Conservation (phyloP, 176 grass and related monocot genomes). For the Oryza nivara region DNA sequence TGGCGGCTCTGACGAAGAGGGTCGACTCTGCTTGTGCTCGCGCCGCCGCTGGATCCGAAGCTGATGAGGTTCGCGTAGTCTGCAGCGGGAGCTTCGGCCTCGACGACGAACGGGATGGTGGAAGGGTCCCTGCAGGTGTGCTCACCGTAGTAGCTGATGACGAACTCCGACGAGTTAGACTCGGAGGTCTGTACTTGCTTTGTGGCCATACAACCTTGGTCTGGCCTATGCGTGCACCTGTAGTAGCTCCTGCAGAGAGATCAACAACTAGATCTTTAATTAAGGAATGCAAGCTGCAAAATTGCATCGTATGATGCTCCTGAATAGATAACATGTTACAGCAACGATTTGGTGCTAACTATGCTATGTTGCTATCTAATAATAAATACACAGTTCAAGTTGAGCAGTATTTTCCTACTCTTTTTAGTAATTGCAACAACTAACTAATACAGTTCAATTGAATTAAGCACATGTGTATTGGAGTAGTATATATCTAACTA, state of each 20-base stretch:
- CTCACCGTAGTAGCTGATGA: conserved; percentile 68
- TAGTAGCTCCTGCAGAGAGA: conserved; percentile 70
- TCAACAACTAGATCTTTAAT: background rate
- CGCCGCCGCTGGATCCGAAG: conserved; percentile 39
- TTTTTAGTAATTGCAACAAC: background rate
- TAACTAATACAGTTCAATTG: background rate
- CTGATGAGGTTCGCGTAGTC: conserved; percentile 50
- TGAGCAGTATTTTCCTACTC: background rate
- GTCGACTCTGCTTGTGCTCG: background rate
- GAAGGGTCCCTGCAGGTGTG: conserved; percentile 78
- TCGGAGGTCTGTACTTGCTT: conserved; percentile 70
- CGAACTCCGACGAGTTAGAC: conserved; percentile 51
- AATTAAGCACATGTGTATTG: background rate
- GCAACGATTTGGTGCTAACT: too few relatives aligned
- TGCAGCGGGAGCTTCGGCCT: background rate
- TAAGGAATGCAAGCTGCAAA: background rate
- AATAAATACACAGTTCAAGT: too few relatives aligned
- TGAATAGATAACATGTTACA: too few relatives aligned
- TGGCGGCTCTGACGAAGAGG: background rate
- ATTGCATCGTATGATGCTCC: background rate
- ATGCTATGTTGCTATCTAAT: background rate
- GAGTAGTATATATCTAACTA: background rate
- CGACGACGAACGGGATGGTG: conserved; percentile 52
- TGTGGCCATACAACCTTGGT: conserved; percentile 67
- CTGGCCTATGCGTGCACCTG: conserved; percentile 73